Base-by-base conservation (phyloP, 2,329 filamentous ascomycete genomes). In the Aspergillus amoenus region DNA sequence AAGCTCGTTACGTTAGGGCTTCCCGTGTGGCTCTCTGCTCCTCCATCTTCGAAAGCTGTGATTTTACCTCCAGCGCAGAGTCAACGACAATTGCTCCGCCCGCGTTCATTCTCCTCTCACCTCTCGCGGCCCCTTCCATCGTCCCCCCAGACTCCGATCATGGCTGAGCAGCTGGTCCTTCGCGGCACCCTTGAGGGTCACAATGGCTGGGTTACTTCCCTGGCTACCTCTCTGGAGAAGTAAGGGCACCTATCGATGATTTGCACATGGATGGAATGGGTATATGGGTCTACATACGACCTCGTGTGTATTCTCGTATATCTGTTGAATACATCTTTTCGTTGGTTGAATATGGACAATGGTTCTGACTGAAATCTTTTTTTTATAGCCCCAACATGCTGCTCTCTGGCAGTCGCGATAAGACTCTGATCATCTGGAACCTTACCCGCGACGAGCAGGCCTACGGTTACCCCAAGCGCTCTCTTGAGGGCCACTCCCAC, bases 351-450 rank as follows among this genome's bases (percentile, higher is more conserved):
- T 64, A 60, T 65, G 62, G 68, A 61, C 55, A 61, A 61, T 55
- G 64, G 64, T 59, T 72, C 76, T 78, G 68, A 78, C 71, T 62
- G 57, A 57, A 62, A 51, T 60, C 56, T 63, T 60, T 61, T 60
- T 56, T 62, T 60, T 55, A 66, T 75, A 88, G 91, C 90, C 94
- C 94, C 77, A 97, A 99, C 87, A 97, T 99, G 93, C 93, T 99
- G 79, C 88, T 99, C 75, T 99, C 94, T 70, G 93, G 85, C 76
- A 91, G 87, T 78, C 92, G 94, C 83, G 94, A 99, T 87, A 97
- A 97, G 90, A 91, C 90, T 71, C 85, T 99, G 79, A 99, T 99
- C 84, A 96, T 99, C 88, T 99, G 94, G 94, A 96, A 97, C 87
- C 87, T 99, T 76, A 97, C 94, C 81, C 93, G 94, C 82, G 93